Base-by-base conservation (phyloP, 2,329 filamentous ascomycete genomes). In the Sporothrix inflata region DNA sequence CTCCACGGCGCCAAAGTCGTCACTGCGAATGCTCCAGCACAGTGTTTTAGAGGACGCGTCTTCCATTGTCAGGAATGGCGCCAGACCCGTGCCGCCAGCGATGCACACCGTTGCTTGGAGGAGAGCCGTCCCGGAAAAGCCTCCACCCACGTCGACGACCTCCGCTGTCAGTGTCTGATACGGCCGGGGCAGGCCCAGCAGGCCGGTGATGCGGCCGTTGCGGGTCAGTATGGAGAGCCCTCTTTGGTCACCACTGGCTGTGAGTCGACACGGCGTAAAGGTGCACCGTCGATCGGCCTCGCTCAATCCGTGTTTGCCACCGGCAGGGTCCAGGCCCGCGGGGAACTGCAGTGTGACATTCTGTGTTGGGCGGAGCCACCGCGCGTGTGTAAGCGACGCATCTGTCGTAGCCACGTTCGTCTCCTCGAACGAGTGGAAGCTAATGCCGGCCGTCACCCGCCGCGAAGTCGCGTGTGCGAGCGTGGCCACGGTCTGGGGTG, bases 311-410 rank as follows among this genome's bases (percentile, higher is more conserved):
- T 71, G 71, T 16, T 69, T 51, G 11, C 75, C 75, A 1, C 61
- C 65, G 9, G 75, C 74, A 11, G 74, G 74, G 68, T 77, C 76
- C 3, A 77, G 71, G 30, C 75, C 74, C 19, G 68, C 53, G 19
- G 71, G 71, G 42, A 76, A 75, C 66, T 76, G 75, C 21, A 77
- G 67, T 1, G 74, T 72, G 4, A 76, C 69, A 12, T 76, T 74
- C 12, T 74, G 73, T 1, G 73, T 73, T 2, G 76, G 72, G 6
- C 51, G 72, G 57, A 73, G 60, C 60, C 69, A 66, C 47, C 60
- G 69, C 21, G 16, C 42, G 27, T 3, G 27, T 9, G 24, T 24
- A 4, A 34, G 3, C 1, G 53, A 30, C 24, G 27, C 7, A 21
- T n/a, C n/a, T n/a, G n/a, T n/a, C n/a, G n/a, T n/a, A 73, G 60